A percentile compares a stretch with the other conserved stretches of the same genome.
These are phyloP conservation scores for Sarocladium brachiariae DNA, from an alignment of 2,329 filamentous ascomycete species.

Conservation along the genomic window DNA sequence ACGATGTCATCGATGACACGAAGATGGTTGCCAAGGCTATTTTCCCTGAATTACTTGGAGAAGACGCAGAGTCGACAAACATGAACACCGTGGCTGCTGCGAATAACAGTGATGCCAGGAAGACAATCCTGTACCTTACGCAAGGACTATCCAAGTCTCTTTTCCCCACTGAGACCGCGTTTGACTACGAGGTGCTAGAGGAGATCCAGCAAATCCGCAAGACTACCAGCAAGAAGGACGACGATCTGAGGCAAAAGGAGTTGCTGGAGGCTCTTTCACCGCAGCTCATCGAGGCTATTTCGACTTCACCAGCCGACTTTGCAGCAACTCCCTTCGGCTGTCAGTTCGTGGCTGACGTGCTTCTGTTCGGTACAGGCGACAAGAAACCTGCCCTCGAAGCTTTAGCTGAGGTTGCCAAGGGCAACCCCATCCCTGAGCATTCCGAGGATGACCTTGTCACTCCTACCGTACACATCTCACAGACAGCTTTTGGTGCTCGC, in stretches of 20 bases:
- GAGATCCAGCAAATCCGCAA: constrained; percentile 75
- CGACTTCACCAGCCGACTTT: constrained; percentile 59
- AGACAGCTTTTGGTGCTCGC: constrained; percentile 60
- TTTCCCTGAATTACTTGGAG: constrained; percentile 77
- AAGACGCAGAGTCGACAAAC: constrained; percentile 54
- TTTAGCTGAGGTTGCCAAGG: constrained; percentile 55
- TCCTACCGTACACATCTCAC: constrained; percentile 46
- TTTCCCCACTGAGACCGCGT: constrained; percentile 51
- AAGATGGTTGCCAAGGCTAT: constrained; percentile 80
- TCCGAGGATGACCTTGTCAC: constrained; percentile 25
- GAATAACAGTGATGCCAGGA: constrained; percentile 58
- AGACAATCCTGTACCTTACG: constrained; percentile 74
- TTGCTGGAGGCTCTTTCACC: constrained; percentile 68
- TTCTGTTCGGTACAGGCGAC: constrained; percentile 70
- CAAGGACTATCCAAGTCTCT: constrained; percentile 56
- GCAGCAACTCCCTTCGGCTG: constrained; percentile 74
- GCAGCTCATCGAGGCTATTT: constrained; percentile 67
- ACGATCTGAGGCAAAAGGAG: constrained; percentile 67
- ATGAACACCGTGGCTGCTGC: constrained; percentile 59
- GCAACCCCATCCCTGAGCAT: constrained; percentile 40
- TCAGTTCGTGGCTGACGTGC: constrained; percentile 76
- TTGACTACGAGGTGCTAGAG: constrained; percentile 63
- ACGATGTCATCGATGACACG: constrained; percentile 92
- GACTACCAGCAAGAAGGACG: constrained; percentile 88
- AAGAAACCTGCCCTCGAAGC: constrained; percentile 69